Evolutionary conservation across 345 rosid species (phyloP), one percentile per base, ranked within the genome.

Genomic region (Adansonia digitata): DNA sequence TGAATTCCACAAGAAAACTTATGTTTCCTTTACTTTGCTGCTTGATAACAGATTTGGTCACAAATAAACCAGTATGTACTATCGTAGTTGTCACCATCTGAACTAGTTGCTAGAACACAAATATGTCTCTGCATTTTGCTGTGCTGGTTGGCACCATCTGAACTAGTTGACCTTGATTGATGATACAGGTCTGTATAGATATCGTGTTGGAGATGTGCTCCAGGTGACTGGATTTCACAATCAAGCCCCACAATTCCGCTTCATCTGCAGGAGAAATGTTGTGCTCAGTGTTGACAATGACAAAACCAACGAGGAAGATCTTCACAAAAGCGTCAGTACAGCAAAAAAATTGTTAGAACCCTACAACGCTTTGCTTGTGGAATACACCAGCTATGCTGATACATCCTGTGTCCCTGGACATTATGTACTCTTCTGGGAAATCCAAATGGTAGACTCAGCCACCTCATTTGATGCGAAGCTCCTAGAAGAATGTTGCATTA

Each of bases 391-490:
- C 83, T 83, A 79, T 14, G 87, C 86, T 0, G 93, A 89, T 31
- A 72, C 93, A 15, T 80, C 87, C 7, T 77, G 87, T 2, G 80
- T 89, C 48, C 93, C 93, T 0, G 93, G 93, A 13, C 91, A 89
- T 79, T 89, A 89, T 18, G 88, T 86, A 24, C 79, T 89, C 51
- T 89, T 65, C 74, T 89, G 93, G 93, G 93, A 89, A 66, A 83
- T 86, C 29, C 75, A 69, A 27, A 43, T 79, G 56, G 61, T 64
- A 2, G 75, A 77, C 27, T 46, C 68, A 10, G 73, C 29, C 74
- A 42, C 55, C 59, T 70, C 79, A 34, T 67, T 86, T 4, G 82
- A 83, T 20, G 45, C 71, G 0, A 77, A 71, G 29, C 59, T 87
- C 43, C 77, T 87, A n/a, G 78, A 84, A 35, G 89, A 83, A n/a